Percentiles rank a stretch among this genome's conserved stretches.
Evolutionary conservation across 805 yeast species (phyloP).

Genomic region (Wickerhamomyces subpelliculosus): DNA sequence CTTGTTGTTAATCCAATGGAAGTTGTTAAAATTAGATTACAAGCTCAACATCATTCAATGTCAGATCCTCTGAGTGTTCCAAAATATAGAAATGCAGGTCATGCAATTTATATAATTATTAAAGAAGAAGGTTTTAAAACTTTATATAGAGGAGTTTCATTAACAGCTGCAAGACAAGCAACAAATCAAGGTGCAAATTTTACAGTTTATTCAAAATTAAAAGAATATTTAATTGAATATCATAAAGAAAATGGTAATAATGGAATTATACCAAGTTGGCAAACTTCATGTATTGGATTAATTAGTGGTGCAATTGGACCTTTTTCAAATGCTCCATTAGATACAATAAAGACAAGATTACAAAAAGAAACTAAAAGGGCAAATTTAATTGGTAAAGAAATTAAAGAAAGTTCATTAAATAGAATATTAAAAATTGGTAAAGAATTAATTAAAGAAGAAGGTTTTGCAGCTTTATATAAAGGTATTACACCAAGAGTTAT

Average conservation of each 20-base stretch:
- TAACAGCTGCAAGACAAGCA: constrained; percentile 97
- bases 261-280: constrained; percentile 77
- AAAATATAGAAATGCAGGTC: constrained; percentile 88
- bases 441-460: constrained; percentile 83
- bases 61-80: constrained; percentile 73
- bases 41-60: constrained; percentile 90
- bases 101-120: constrained; percentile 75
- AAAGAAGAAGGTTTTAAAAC: constrained; percentile 89
- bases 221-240: constrained; percentile 57
- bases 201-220: constrained; percentile 86
- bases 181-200: constrained; percentile 98
- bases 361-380: constrained; percentile 76
- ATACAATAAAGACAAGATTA: constrained; percentile 93
- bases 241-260: constrained; percentile 36
- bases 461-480: constrained; percentile 80
- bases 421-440: constrained; percentile 77
- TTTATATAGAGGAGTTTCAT: constrained; percentile 87
- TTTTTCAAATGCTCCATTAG: constrained; percentile 93
- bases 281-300: constrained; percentile 87
- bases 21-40: constrained; percentile 92
- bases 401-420: constrained; percentile 55
- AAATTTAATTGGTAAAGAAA: constrained; percentile 13
- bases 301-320: constrained; percentile 97
- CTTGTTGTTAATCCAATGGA: constrained; percentile 95
- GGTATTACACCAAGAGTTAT: constrained; percentile 98